phyloP scores from a whole-genome alignment of 2,329 filamentous ascomycete species.

The Chaetomium olivaceum region DNA sequence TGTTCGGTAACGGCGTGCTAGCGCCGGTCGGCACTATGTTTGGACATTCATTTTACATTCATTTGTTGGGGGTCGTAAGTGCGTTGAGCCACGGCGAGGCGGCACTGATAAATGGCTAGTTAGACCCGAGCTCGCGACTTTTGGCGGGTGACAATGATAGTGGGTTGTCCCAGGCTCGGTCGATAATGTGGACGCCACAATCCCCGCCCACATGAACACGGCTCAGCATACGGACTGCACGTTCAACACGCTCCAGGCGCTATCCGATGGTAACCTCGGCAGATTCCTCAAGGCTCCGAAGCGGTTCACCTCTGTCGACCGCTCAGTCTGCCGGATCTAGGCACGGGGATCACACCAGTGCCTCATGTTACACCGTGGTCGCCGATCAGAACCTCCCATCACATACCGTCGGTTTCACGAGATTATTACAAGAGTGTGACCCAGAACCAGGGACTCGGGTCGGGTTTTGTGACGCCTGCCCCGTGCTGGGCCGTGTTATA shows the following conservation, averaged over 20 bases:
- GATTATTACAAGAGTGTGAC: neutral
- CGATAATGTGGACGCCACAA: neutral
- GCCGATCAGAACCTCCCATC: neutral
- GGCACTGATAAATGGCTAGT: neutral
- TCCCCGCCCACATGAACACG: neutral
- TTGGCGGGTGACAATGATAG: neutral
- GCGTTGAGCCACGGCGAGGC: neutral
- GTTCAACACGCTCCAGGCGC: neutral
- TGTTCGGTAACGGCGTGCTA: neutral
- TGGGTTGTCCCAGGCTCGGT: neutral
- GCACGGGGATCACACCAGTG: neutral
- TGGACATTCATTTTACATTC: neutral
- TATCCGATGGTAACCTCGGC: neutral
- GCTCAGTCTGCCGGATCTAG: neutral
- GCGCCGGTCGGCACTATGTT: neutral
- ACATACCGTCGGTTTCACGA: neutral
- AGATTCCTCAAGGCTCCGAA: neutral
- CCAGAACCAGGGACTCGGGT: constrained; percentile 10
- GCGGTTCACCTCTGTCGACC: neutral
- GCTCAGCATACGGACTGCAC: neutral
- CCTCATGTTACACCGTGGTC: neutral
- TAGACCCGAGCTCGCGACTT: neutral
- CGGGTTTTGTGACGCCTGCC: neutral
- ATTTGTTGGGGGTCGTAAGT: neutral
- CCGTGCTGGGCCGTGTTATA: neutral